These are phyloP conservation scores for Crepidotus variabilis DNA, from an alignment of 768 basidiomycete species.

Conservation along the genomic window DNA sequence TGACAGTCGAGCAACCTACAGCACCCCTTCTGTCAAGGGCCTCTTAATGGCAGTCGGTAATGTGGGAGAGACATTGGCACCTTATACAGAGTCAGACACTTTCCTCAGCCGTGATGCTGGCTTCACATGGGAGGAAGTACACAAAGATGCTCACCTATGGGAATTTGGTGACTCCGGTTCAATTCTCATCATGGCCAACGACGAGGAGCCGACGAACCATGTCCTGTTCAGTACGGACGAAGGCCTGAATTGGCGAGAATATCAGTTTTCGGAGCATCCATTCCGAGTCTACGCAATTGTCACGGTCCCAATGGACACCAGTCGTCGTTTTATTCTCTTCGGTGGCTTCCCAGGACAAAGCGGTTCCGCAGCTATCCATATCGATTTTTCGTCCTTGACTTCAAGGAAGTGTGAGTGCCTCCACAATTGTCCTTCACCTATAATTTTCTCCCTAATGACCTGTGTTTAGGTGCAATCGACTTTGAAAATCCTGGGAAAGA, in stretches of 20 bases:
- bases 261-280: conserved; percentile 72
- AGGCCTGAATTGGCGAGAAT: conserved; percentile 84
- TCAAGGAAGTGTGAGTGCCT: conserved; percentile 62
- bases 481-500: conserved; percentile 73
- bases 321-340: conserved; percentile 84
- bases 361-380: conserved; percentile 67
- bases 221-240: conserved; percentile 89
- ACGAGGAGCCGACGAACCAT: conserved; percentile 89
- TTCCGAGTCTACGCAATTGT: conserved; percentile 75
- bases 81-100: conserved; percentile 87
- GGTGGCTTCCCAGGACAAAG: conserved; percentile 51
- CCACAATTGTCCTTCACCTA: background rate
- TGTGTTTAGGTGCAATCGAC: conserved; percentile 57
- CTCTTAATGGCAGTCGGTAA: conserved; percentile 96
- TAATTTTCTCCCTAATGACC: background rate
- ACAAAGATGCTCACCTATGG: conserved; percentile 97
- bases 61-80: conserved; percentile 78
- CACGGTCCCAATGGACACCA: conserved; percentile 88
- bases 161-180: conserved; percentile 98
- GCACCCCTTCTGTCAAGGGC: conserved; percentile 87
- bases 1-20: conserved; percentile 91
- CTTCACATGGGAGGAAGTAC: conserved; percentile 97
- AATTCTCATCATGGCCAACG: conserved; percentile 89
- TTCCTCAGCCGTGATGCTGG: conserved; percentile 96
- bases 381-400: conserved; percentile 86